Conservation (phyloP, 495 filamentous ascomycete species). For the Hyphodiscus hymeniophilus region DNA sequence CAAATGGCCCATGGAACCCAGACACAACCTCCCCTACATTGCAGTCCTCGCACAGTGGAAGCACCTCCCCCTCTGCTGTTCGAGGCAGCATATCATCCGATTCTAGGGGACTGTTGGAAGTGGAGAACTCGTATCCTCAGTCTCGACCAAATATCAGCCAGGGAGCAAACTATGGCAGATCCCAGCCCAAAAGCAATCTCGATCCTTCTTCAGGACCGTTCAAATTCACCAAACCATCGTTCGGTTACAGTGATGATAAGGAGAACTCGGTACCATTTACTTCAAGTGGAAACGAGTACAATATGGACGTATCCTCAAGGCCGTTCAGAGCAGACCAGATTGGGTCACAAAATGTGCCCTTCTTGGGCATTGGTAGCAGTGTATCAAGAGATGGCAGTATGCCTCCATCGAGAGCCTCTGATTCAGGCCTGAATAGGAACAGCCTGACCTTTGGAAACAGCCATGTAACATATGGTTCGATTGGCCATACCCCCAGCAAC, state of each 20-base stretch:
- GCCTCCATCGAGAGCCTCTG: slow-evolving; percentile 25
- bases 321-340: background rate
- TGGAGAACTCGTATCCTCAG: slow-evolving; percentile 35
- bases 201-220: slow-evolving; percentile 22
- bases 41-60: slow-evolving; percentile 36
- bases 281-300: slow-evolving; percentile 7
- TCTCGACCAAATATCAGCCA: slow-evolving; percentile 16
- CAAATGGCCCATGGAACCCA: slow-evolving; percentile 46
- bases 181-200: slow-evolving; percentile 21
- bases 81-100: slow-evolving; percentile 35
- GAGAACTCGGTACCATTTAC: slow-evolving; percentile 21
- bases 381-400: slow-evolving; percentile 25
- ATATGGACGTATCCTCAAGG: slow-evolving; percentile 10
- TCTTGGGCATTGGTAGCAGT: slow-evolving; percentile 11
- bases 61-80: slow-evolving; percentile 42
- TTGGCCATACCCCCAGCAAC: slow-evolving; percentile 21
- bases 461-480: slow-evolving; percentile 16
- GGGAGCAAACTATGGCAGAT: slow-evolving; percentile 12
- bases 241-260: slow-evolving; percentile 24
- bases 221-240: slow-evolving; percentile 19
- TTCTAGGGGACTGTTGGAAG: slow-evolving; percentile 30
- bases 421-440: slow-evolving; percentile 21
- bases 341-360: background rate
- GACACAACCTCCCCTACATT: slow-evolving; percentile 37
- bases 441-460: slow-evolving; percentile 15